phyloP scores from a whole-genome alignment of 2,329 filamentous ascomycete genomes.

The Sarocladium kiliense region DNA sequence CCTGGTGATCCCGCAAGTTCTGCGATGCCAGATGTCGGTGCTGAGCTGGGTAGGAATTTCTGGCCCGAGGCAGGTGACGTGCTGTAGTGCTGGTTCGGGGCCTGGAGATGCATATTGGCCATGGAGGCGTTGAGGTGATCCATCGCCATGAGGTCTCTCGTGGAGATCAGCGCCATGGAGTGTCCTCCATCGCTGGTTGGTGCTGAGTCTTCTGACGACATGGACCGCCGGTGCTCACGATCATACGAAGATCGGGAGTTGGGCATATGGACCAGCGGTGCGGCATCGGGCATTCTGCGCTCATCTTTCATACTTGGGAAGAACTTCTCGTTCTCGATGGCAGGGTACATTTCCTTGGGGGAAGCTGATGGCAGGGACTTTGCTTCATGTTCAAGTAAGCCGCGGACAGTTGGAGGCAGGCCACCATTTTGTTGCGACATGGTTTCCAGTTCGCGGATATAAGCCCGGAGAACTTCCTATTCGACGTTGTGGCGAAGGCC shows the following conservation, averaged over 20 bases:
- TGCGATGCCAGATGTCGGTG: constrained; percentile 20
- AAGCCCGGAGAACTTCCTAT: constrained; percentile 54
- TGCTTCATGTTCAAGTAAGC: constrained; percentile 43
- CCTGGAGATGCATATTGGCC: constrained; percentile 35
- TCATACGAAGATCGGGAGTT: background rate
- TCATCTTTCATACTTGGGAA: constrained; percentile 33
- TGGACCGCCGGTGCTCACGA: constrained; percentile 11
- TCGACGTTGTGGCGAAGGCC: constrained; percentile 9
- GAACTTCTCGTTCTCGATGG: constrained; percentile 35
- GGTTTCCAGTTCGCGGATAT: constrained; percentile 55
- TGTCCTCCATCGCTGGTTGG: constrained; percentile 21
- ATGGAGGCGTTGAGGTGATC: constrained; percentile 37
- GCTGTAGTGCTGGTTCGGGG: constrained; percentile 26
- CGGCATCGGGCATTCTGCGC: constrained; percentile 24
- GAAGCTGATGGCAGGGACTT: constrained; percentile 20
- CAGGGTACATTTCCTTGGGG: constrained; percentile 30
- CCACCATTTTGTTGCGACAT: constrained; percentile 37
- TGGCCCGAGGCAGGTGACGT: constrained; percentile 31
- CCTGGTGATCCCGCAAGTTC: constrained; percentile 7
- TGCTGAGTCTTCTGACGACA: constrained; percentile 30
- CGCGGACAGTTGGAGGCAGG: constrained; percentile 44
- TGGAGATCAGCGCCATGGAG: constrained; percentile 47
- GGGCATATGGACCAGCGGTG: constrained; percentile 4
- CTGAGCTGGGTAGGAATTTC: constrained; percentile 24
- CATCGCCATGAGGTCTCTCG: constrained; percentile 46